phyloP scores from a whole-genome alignment of 768 basidiomycete species.

The Leccinum boreale region DNA sequence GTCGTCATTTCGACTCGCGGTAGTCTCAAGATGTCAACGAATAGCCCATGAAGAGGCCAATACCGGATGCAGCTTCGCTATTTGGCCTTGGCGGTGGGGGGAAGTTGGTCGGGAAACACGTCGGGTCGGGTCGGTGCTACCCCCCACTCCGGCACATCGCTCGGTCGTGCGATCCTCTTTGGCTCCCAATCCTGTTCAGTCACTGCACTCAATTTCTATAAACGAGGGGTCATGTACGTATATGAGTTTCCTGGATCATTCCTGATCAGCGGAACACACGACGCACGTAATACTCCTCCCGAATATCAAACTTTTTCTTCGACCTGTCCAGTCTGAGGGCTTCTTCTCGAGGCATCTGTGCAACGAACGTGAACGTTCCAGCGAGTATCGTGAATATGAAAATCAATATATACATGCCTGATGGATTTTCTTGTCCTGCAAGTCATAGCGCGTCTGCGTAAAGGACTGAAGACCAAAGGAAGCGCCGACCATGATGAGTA shows the following conservation, averaged over 20 bases:
- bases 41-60: background rate
- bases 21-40: background rate
- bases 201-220: conserved; percentile 57
- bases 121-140: conserved; percentile 55
- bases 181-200: conserved; percentile 81
- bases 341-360: conserved; percentile 71
- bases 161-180: conserved; percentile 77
- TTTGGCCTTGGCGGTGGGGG: conserved; percentile 1
- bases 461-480: conserved; percentile 81
- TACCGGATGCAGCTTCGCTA: background rate
- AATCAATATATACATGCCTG: conserved; percentile 41
- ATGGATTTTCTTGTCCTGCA: conserved; percentile 76
- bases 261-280: background rate
- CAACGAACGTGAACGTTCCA: background rate
- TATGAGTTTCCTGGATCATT: background rate
- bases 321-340: conserved; percentile 67
- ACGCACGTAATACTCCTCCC: conserved; percentile 96
- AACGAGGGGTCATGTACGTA: background rate
- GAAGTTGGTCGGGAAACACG: conserved; percentile 23
- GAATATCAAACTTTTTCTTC: conserved; percentile 83
- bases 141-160: conserved; percentile 93
- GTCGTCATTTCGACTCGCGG: background rate
- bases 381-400: background rate
- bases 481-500: conserved; percentile 79
- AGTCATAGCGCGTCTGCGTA: conserved; percentile 89